Conservation (phyloP, 305 asterid genomes). For the Fraxinus sp. region DNA sequence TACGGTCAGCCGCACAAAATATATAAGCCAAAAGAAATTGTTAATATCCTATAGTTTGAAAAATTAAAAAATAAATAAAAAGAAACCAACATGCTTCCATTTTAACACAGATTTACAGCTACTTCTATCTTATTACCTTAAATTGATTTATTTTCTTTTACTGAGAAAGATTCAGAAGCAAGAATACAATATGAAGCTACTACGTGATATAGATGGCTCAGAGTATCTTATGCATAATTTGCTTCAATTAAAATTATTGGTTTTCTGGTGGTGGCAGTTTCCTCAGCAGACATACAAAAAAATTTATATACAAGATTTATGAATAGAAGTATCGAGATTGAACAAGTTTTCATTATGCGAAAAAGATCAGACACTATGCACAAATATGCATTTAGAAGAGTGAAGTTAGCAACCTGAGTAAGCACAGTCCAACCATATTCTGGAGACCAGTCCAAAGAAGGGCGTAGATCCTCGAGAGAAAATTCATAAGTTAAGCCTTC, state of each 20-base stretch:
- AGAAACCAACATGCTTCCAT: background rate
- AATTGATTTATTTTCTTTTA: background rate
- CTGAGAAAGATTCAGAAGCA: background rate
- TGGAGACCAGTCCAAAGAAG: slow-evolving; percentile 78
- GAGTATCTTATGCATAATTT: background rate
- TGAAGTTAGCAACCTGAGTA: slow-evolving; percentile 44
- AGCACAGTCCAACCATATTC: slow-evolving; percentile 66
- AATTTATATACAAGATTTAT: background rate
- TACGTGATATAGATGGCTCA: background rate
- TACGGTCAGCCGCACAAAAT: background rate
- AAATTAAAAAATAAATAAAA: background rate
- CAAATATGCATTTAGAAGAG: slow-evolving; percentile 1
- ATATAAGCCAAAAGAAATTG: background rate
- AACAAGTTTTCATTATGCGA: background rate
- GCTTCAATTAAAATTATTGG: background rate
- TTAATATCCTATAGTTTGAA: background rate
- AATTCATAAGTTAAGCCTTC: slow-evolving; percentile 58
- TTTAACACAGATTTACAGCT: background rate
- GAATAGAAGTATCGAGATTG: background rate
- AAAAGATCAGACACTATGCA: background rate
- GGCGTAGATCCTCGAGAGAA: slow-evolving; percentile 61
- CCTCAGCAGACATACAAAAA: background rate
- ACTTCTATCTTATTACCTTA: background rate
- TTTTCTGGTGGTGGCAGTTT: background rate
- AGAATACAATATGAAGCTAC: background rate